phyloP scores from a whole-genome alignment of 176 grass and related monocot genomes.

The Phragmites australis region DNA sequence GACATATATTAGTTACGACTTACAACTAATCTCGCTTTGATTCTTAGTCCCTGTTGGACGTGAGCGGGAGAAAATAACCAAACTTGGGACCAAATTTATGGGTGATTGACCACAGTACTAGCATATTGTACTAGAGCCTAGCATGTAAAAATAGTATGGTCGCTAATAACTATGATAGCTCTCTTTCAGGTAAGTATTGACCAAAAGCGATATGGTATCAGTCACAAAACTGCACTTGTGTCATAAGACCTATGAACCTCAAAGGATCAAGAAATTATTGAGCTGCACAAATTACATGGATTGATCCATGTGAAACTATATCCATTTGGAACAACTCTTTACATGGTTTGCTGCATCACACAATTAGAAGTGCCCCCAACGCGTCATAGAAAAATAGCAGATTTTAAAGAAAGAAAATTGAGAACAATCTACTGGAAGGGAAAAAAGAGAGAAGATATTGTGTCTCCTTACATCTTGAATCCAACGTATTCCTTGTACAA shows the following conservation, averaged over 20 bases:
- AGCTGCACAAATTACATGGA: constrained; percentile 17
- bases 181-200: background rate
- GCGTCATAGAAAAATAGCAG: background rate
- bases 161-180: background rate
- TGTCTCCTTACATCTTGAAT: constrained; percentile 83
- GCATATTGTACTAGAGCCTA: background rate
- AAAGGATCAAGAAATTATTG: background rate
- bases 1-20: background rate
- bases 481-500: constrained; percentile 79
- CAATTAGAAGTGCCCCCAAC: background rate
- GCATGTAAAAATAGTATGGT: constrained; percentile 15
- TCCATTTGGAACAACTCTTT: constrained; percentile 18
- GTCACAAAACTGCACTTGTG: background rate
- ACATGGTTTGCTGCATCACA: constrained; percentile 22
- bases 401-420: constrained; percentile 1
- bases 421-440: background rate
- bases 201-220: constrained; percentile 14
- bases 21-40: constrained; percentile 15
- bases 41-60: background rate
- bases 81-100: background rate
- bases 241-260: background rate
- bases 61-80: background rate
- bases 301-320: constrained; percentile 19
- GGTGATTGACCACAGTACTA: constrained; percentile 11
- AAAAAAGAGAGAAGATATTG: constrained; percentile 5